Percentiles rank a stretch among this genome's conserved stretches.
Evolutionary conservation across 2,329 filamentous ascomycete genomes (phyloP).

Genomic region (Diaporthe sp.): DNA sequence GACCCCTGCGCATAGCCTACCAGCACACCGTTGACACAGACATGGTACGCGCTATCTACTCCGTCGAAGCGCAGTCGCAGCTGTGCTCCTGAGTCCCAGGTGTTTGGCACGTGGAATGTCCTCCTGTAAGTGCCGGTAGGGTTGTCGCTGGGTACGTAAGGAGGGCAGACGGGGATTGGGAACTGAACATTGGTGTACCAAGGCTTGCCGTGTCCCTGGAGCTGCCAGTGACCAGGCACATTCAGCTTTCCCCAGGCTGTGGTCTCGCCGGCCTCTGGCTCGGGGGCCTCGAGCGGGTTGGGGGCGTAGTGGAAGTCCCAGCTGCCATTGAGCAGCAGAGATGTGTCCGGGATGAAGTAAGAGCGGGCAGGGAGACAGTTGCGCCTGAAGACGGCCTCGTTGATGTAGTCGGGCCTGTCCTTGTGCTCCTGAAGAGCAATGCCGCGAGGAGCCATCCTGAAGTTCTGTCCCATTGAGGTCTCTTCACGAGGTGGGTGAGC

Average conservation of each 20-base stretch:
- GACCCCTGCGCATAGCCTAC: constrained; percentile 79
- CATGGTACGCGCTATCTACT: constrained; percentile 78
- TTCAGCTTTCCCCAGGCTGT: constrained; percentile 63
- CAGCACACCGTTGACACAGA: constrained; percentile 75
- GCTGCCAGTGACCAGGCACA: constrained; percentile 79
- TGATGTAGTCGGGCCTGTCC: constrained; percentile 61
- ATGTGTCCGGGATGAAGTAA: constrained; percentile 65
- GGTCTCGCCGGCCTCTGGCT: constrained; percentile 46
- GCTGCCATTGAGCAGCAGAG: constrained; percentile 65
- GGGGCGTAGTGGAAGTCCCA: constrained; percentile 69
- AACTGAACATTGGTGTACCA: constrained; percentile 79
- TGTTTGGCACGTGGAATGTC: constrained; percentile 65
- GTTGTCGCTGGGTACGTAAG: constrained; percentile 72
- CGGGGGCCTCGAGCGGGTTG: constrained; percentile 61
- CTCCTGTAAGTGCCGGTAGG: constrained; percentile 74
- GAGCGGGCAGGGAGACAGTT: constrained; percentile 66
- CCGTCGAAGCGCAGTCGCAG: constrained; percentile 78
- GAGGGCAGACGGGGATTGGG: constrained; percentile 76
- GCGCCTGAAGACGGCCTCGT: constrained; percentile 65
- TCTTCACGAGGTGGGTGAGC: neutral
- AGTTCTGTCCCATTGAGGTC: constrained; percentile 23
- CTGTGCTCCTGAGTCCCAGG: constrained; percentile 60
- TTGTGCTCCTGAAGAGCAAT: constrained; percentile 52
- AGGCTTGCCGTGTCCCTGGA: constrained; percentile 76
- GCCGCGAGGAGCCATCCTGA: constrained; percentile 45